Percentiles rank a stretch among this genome's conserved stretches.
phyloP scores from a whole-genome alignment of 2,329 filamentous ascomycete species.

The Lithohypha guttulata region DNA sequence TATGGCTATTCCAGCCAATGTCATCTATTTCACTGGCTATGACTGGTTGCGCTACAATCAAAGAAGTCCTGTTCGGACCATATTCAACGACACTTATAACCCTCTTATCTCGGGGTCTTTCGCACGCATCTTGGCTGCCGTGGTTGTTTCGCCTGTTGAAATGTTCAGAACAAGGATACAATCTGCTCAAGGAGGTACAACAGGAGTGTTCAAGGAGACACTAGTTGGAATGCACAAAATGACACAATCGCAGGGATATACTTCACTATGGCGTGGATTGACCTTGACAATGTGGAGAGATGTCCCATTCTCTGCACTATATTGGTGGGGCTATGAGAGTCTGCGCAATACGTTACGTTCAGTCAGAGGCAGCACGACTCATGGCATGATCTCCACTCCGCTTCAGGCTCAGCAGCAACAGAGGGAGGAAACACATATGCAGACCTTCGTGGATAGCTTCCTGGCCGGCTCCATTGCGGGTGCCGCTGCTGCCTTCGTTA shows the following conservation, averaged over 20 bases:
- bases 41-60: slow-evolving; percentile 77
- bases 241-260: slow-evolving; percentile 66
- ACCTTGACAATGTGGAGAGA: slow-evolving; percentile 91
- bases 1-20: slow-evolving; percentile 91
- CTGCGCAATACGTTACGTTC: slow-evolving; percentile 63
- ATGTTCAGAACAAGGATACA: slow-evolving; percentile 90
- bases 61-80: slow-evolving; percentile 57
- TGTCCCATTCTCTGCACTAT: slow-evolving; percentile 91
- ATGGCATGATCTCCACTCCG: slow-evolving; percentile 34
- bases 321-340: slow-evolving; percentile 96
- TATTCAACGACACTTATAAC: slow-evolving; percentile 58
- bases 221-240: slow-evolving; percentile 65
- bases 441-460: slow-evolving; percentile 82
- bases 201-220: slow-evolving; percentile 68
- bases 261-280: slow-evolving; percentile 79
- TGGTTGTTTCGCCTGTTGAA: slow-evolving; percentile 80
- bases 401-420: slow-evolving; percentile 40
- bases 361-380: slow-evolving; percentile 45
- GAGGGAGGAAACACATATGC: slow-evolving; percentile 57
- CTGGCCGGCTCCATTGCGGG: slow-evolving; percentile 74
- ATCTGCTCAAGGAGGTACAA: slow-evolving; percentile 49
- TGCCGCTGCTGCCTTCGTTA: slow-evolving; percentile 73
- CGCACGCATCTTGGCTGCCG: slow-evolving; percentile 69
- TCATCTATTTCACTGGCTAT: slow-evolving; percentile 98
- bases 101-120: slow-evolving; percentile 69